A percentile compares a stretch with the other conserved stretches of the same genome.
These are phyloP conservation scores for Catenaria anguillulae DNA, from an alignment of 371 early-diverging fungal species.

Conservation along the genomic window DNA sequence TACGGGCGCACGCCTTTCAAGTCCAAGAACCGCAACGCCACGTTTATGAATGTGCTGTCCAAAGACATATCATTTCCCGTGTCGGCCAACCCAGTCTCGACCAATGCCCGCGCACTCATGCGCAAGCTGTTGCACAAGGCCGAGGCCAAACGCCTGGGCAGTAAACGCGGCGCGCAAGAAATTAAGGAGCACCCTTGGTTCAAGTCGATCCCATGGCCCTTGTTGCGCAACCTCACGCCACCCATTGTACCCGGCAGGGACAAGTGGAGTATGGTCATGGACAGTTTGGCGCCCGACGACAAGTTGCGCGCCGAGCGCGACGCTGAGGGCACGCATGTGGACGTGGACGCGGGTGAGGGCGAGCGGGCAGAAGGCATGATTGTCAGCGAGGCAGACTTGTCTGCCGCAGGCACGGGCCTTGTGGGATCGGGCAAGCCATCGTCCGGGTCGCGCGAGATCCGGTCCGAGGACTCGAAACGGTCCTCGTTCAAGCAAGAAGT, in stretches of 20 bases:
- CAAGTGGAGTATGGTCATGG: neutral
- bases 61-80: slow-evolving; percentile 58
- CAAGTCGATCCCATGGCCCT: slow-evolving; percentile 79
- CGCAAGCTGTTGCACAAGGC: slow-evolving; percentile 72
- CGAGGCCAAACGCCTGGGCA: slow-evolving; percentile 70
- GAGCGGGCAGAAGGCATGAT: too few relatives aligned
- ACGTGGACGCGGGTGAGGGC: too few relatives aligned
- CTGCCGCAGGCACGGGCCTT: too few relatives aligned
- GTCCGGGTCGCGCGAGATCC: neutral
- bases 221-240: slow-evolving; percentile 65
- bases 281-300: neutral
- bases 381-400: too few relatives aligned
- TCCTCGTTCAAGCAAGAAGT: neutral
- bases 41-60: slow-evolving; percentile 67
- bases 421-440: too few relatives aligned
- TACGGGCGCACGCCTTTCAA: slow-evolving; percentile 6
- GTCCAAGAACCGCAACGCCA: slow-evolving; percentile 56
- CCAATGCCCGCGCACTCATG: slow-evolving; percentile 51
- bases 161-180: slow-evolving; percentile 80
- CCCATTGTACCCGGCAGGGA: slow-evolving; percentile 64
- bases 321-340: neutral
- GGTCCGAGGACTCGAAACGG: slow-evolving; percentile 1
- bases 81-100: slow-evolving; percentile 20
- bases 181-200: slow-evolving; percentile 89
- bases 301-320: neutral